Evolutionary conservation across 352 stramenopile genomes (phyloP), one percentile per base, ranked within the genome.

Genomic region (Globisporangium parvum): DNA sequence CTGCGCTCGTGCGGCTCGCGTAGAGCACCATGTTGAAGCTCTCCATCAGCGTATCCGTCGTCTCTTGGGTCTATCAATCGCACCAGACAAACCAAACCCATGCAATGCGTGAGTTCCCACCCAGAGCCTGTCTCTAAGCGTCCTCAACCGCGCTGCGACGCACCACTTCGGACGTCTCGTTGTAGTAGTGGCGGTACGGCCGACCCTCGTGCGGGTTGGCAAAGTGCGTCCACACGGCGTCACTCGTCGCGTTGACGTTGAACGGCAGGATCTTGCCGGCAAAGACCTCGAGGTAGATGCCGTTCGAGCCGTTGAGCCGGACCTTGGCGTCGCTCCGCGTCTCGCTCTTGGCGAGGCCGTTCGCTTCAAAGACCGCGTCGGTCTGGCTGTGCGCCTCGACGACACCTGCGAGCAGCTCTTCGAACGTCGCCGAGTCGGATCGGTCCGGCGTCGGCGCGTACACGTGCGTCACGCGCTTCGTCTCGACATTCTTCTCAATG

Each of bases 21-120:
- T 74, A 51, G 41, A 85, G 55, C 63, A 87, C 78, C n/a, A 85
- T 55, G 21, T 73, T 71, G 55, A 83, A 80, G 51, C 77, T 68
- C 47, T 87, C 75, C 39, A 82, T 62, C 21, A 85, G 70, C 20
- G 72, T 87, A 53, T n/a, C n/a, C 33, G 73, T 65, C 33, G 61
- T 74, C n/a, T 87, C 75, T 35, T 75, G 63, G 6, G 71, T 75
- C 28, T 33, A n/a, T n/a, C n/a, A n/a, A n/a, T n/a, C n/a, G n/a
- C n/a, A n/a, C n/a, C n/a, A n/a, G n/a, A n/a, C n/a, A n/a, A n/a
- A n/a, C n/a, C n/a, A n/a, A n/a, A n/a, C n/a, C n/a, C n/a, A n/a
- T n/a, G n/a, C n/a, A n/a, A n/a, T n/a, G n/a, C n/a, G n/a, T n/a
- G n/a, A n/a, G n/a, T n/a, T n/a, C n/a, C n/a, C n/a, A n/a, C n/a